Base-by-base conservation (phyloP, 768 basidiomycete species). In the Austroboletus festivus region DNA sequence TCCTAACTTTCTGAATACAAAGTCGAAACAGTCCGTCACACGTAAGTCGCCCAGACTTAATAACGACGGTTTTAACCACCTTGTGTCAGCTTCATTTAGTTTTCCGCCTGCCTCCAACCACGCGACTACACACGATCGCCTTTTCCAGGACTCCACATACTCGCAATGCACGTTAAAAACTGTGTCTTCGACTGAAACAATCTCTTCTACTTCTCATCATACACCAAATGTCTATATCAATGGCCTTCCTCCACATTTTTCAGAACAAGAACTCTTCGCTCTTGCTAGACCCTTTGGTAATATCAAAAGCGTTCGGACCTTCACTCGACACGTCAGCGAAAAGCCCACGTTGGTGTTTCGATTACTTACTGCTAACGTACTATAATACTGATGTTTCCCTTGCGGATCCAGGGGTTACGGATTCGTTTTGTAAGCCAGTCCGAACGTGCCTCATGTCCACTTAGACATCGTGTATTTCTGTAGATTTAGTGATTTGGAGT, bases 151-250 rank as follows among this genome's bases (percentile, higher is more conserved):
- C 21, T 46, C 52, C 10, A 20, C 42, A 37, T 49, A 63, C 23
- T 53, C 60, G 20, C 35, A 47, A 23, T 47, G 22, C 44, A 44
- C 54, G 23, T 42, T 54, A 37, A 47, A 39, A 23, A 35, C 55
- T n/a, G 38, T 46, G 20, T 45, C 56, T 5, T 59, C 54, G 24
- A 50, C 50, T 3, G 60, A 58, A 37, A 48, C 46, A 3, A 31
- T 55, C 28, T 44, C 50, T 1, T 12, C 49, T 16, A 48, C 44
- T 12, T 57, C 57, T 40, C 51, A 60, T 35, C 60, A 56, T 20
- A 82, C 86, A 1, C 86, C 89, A 1, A 92, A 92, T 57, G 85
- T 92, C 0, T 92, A 92, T 63, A 90, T 92, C 70, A 92, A 92
- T 59, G 89, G 89, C 12, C 77, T 93, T 15, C 89, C 88, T 3